Conservation (phyloP, 1,139 yeast genomes). For the Ogataea hybrid region DNA sequence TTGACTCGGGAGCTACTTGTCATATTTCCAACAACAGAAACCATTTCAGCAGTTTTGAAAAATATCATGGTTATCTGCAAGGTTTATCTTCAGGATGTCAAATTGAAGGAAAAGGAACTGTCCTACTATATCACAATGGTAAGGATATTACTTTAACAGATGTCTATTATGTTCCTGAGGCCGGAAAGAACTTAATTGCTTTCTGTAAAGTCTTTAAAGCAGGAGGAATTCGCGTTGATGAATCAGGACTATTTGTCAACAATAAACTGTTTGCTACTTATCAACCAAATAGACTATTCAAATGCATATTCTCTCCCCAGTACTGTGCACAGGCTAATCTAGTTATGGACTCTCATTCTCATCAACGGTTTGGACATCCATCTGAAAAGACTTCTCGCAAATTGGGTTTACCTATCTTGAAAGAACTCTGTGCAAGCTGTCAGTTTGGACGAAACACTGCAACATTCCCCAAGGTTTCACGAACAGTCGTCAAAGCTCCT, state of each 20-base stretch:
- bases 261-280: not conserved
- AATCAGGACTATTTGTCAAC: not conserved
- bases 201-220: not conserved
- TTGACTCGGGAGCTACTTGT: slow-evolving; percentile 2
- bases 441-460: not conserved
- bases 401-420: not conserved
- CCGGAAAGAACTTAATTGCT: not conserved
- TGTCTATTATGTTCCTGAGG: not conserved
- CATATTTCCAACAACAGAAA: not conserved
- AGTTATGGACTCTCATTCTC: not conserved
- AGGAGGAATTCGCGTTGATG: not conserved
- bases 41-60: not conserved
- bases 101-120: not conserved
- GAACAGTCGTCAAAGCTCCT: not conserved
- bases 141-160: not conserved
- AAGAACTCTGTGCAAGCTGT: not conserved
- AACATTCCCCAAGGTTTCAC: not conserved
- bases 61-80: not conserved
- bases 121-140: not conserved
- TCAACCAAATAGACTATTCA: not conserved
- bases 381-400: not conserved
- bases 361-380: not conserved
- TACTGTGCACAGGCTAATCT: not conserved
- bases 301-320: not conserved
- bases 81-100: not conserved